A percentile compares a stretch with the other conserved stretches of the same genome.
Conservation (phyloP, 202 grass and related monocot species). For the Cymbopogon flexuosus region DNA sequence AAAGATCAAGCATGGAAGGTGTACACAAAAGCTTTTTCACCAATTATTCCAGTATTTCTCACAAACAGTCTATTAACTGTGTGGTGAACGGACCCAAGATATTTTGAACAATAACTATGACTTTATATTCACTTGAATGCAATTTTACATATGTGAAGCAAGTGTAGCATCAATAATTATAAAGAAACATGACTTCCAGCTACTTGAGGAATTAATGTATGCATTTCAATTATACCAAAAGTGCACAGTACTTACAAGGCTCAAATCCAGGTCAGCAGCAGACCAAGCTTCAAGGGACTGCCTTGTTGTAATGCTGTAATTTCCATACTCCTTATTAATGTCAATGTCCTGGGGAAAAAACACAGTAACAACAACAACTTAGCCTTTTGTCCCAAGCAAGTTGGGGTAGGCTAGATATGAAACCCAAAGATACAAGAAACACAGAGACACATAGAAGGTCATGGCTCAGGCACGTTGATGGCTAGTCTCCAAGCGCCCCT, state of each 20-base stretch:
- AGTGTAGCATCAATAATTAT: background rate
- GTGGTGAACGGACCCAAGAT: background rate
- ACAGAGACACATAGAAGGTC: no score
- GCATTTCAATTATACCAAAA: background rate
- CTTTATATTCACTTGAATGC: background rate
- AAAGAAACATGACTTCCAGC: background rate
- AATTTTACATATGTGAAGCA: constrained; percentile 16
- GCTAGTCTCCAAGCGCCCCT: no score
- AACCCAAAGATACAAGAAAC: no score
- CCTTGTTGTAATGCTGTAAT: constrained; percentile 61
- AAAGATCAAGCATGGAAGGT: constrained; percentile 3
- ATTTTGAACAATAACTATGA: background rate
- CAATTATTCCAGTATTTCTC: background rate
- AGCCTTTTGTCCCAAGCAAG: no score
- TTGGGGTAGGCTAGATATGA: no score
- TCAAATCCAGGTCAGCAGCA: constrained; percentile 61
- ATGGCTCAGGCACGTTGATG: no score
- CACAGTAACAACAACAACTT: constrained; percentile 6
- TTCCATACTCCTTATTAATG: constrained; percentile 67
- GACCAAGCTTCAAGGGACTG: constrained; percentile 95
- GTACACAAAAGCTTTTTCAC: background rate
- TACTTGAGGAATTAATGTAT: constrained; percentile 10
- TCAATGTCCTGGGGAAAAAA: constrained; percentile 51
- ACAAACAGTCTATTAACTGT: background rate
- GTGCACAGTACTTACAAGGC: constrained; percentile 59